phyloP scores from a whole-genome alignment of 1,284 basidiomycete species.

The Cutaneotrichosporon dermatis region DNA sequence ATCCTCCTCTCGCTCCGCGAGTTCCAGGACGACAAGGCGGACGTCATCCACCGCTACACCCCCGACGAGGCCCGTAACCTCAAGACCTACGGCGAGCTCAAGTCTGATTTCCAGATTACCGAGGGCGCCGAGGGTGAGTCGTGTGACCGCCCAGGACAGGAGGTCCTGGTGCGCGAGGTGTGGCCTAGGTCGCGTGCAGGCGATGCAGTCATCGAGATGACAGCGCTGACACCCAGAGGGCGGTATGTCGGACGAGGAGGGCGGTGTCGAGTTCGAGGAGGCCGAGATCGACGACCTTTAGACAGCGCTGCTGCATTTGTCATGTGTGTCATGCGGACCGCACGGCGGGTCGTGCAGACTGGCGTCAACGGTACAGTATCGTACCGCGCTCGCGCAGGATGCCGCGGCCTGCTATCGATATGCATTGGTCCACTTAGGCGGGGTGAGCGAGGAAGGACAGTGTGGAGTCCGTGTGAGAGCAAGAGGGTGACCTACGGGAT shows the following conservation, averaged over 20 bases:
- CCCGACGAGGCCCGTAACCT: constrained; percentile 75
- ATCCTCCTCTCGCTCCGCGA: constrained; percentile 93
- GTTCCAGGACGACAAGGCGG: constrained; percentile 98
- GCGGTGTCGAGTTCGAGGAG: constrained; percentile 77
- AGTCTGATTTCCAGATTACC: constrained; percentile 97
- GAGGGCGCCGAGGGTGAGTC: constrained; percentile 78
- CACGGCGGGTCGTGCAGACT: too few species aligned
- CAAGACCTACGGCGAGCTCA: constrained; percentile 96
- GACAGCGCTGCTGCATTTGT: background rate
- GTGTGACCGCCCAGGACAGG: too few species aligned
- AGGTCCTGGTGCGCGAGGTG: too few species aligned
- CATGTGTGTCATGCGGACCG: background rate
- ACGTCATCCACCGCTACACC: constrained; percentile 99
- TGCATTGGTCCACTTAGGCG: too few species aligned
- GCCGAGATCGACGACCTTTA: constrained; percentile 58
- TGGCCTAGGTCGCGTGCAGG: too few species aligned
- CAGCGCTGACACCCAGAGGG: constrained; percentile 15
- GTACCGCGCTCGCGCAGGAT: background rate
- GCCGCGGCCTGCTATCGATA: too few species aligned
- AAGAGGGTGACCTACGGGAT: too few species aligned
- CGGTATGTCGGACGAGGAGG: constrained; percentile 59
- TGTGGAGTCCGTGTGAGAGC: too few species aligned
- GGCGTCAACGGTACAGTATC: background rate
- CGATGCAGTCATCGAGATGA: too few species aligned
- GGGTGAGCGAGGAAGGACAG: too few species aligned